Percentiles rank a stretch among this genome's conserved stretches.
phyloP scores from a whole-genome alignment of 352 stramenopile species.

The Phytophthora brassicae region DNA sequence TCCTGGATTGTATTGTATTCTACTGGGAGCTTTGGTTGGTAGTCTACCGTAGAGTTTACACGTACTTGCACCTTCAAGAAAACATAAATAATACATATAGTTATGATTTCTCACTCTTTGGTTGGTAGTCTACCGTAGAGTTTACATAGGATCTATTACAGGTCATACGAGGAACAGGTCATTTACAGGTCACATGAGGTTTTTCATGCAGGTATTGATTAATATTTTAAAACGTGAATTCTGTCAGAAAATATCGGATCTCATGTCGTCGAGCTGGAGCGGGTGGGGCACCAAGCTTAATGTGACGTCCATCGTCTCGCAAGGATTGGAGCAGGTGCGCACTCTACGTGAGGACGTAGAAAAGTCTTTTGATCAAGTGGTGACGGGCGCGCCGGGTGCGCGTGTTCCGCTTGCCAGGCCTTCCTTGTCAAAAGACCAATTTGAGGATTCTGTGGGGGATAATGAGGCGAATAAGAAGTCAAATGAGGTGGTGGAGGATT shows the following conservation, averaged over 20 bases:
- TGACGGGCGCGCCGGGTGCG: slow-evolving; percentile 36
- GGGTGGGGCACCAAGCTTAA: slow-evolving; percentile 74
- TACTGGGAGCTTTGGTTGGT: too few relatives aligned
- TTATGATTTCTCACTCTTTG: background rate
- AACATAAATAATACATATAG: background rate
- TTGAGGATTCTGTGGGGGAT: slow-evolving; percentile 1
- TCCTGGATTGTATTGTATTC: too few relatives aligned
- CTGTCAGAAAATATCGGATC: too few relatives aligned
- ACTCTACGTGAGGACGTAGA: slow-evolving; percentile 86
- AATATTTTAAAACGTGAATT: too few relatives aligned
- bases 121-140: too few relatives aligned
- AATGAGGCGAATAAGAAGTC: slow-evolving; percentile 3
- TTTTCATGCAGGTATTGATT: too few relatives aligned
- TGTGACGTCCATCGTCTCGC: slow-evolving; percentile 81
- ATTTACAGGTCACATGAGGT: too few relatives aligned
- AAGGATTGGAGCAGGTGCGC: slow-evolving; percentile 81
- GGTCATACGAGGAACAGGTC: too few relatives aligned
- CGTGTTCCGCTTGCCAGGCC: slow-evolving; percentile 2
- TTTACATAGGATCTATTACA: too few relatives aligned
- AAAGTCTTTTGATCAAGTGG: slow-evolving; percentile 86
- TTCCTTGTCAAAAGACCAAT: background rate
- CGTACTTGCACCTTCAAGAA: too few relatives aligned
- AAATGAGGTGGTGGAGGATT: background rate
- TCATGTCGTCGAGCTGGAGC: slow-evolving; percentile 40
- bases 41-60: background rate